phyloP scores from a whole-genome alignment of 1,139 yeast species.

The Kodamaea ohmeri region DNA sequence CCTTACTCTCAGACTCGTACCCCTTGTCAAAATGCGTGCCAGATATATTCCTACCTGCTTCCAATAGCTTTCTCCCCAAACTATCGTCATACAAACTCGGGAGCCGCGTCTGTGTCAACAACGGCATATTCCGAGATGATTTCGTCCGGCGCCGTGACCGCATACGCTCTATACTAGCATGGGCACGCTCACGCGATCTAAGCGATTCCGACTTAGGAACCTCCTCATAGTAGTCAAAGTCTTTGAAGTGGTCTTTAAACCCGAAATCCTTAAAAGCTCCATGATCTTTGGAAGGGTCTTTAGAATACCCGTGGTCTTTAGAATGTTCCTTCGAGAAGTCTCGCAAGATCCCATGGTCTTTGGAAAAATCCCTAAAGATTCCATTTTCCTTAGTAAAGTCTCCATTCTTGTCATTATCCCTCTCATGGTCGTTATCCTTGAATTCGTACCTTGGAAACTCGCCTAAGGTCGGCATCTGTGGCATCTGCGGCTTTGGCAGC shows the following conservation, averaged over 20 bases:
- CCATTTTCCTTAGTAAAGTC: slow-evolving; percentile 11
- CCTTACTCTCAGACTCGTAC: too few relatives aligned
- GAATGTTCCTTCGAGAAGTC: too few relatives aligned
- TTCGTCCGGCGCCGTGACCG: slow-evolving; percentile 48
- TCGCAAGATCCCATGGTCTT: neutral
- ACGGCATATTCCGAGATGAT: neutral
- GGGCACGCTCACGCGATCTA: slow-evolving; percentile 60
- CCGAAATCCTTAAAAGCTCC: slow-evolving; percentile 4
- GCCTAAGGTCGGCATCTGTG: slow-evolving; percentile 44
- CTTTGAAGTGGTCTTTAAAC: neutral
- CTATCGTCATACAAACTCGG: slow-evolving; percentile 2
- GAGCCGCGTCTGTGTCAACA: neutral
- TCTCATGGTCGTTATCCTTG: neutral
- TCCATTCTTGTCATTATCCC: neutral
- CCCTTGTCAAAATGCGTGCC: too few relatives aligned
- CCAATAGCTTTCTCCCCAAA: neutral
- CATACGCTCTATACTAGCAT: slow-evolving; percentile 64
- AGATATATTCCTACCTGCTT: neutral
- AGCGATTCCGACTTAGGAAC: slow-evolving; percentile 30
- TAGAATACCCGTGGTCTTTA: neutral
- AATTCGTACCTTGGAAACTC: slow-evolving; percentile 36
- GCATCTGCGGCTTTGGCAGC: slow-evolving; percentile 31
- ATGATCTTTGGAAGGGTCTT: slow-evolving; percentile 2
- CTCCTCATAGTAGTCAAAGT: slow-evolving; percentile 24
- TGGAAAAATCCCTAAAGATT: neutral